A percentile compares a stretch with the other conserved stretches of the same genome.
phyloP scores from a whole-genome alignment of 2,329 filamentous ascomycete genomes.

The Trichoderma koningii region DNA sequence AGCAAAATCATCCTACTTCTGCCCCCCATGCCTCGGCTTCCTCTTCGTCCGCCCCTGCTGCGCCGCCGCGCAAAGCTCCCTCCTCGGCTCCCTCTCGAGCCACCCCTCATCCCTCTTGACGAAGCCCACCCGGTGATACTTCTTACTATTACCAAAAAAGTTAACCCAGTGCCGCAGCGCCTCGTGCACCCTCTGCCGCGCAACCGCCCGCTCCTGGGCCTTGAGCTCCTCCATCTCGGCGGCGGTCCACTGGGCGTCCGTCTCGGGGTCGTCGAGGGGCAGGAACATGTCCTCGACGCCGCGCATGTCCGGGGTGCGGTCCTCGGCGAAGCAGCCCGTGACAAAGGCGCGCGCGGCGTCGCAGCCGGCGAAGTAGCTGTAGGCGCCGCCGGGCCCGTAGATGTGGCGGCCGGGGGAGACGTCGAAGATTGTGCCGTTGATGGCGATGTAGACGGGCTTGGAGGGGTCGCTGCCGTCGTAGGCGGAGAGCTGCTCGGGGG shows the following conservation, averaged over 20 bases:
- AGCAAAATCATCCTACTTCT: neutral
- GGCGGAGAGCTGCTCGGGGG: constrained; percentile 68
- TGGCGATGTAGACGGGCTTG: constrained; percentile 84
- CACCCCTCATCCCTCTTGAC: constrained; percentile 64
- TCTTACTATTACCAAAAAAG: constrained; percentile 78
- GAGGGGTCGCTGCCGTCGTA: constrained; percentile 77
- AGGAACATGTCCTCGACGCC: constrained; percentile 87
- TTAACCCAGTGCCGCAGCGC: constrained; percentile 78
- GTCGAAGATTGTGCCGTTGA: constrained; percentile 87
- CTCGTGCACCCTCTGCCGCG: constrained; percentile 64
- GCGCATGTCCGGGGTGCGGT: constrained; percentile 79
- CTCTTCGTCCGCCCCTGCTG: constrained; percentile 58
- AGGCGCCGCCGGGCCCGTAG: constrained; percentile 84
- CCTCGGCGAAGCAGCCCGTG: constrained; percentile 87
- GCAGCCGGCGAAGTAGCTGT: constrained; percentile 81
- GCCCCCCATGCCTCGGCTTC: constrained; percentile 38
- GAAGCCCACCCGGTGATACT: constrained; percentile 79
- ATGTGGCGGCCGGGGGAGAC: constrained; percentile 67
- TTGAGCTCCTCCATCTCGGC: constrained; percentile 56
- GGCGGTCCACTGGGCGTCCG: constrained; percentile 61
- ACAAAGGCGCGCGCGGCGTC: constrained; percentile 89
- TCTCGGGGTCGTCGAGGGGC: constrained; percentile 61
- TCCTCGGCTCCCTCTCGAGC: constrained; percentile 62
- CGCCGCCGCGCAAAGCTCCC: constrained; percentile 70
- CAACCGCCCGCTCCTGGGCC: constrained; percentile 65